Conservation (phyloP, 2,329 filamentous ascomycete genomes). For the Ophiobolus disseminans region DNA sequence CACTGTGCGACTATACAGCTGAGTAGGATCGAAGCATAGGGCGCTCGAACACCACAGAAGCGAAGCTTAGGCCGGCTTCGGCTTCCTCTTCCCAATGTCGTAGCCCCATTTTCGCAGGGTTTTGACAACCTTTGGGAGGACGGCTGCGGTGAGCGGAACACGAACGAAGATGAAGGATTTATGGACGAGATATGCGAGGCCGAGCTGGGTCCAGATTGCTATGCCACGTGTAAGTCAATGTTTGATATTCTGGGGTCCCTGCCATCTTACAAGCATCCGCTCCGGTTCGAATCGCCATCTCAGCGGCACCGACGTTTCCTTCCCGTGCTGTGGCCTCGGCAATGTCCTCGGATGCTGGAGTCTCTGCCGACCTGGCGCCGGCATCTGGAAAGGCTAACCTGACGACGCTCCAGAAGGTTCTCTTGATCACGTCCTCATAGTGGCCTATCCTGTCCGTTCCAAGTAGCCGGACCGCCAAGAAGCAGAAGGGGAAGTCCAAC, state of each 20-base stretch:
- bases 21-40: too few relatives aligned
- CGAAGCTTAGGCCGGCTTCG: conserved; percentile 30
- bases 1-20: too few relatives aligned
- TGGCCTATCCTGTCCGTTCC: conserved; percentile 86
- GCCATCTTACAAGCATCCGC: conserved; percentile 76
- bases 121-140: conserved; percentile 95
- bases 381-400: conserved; percentile 66
- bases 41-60: too few relatives aligned
- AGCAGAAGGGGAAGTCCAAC: conserved; percentile 94
- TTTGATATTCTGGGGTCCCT: neutral
- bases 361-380: conserved; percentile 57
- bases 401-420: conserved; percentile 64
- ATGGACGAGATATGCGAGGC: conserved; percentile 94
- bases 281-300: conserved; percentile 67
- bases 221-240: conserved; percentile 17
- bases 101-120: conserved; percentile 87
- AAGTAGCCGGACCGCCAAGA: conserved; percentile 80
- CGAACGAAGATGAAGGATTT: conserved; percentile 97
- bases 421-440: conserved; percentile 72
- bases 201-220: conserved; percentile 84
- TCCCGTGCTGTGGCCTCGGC: conserved; percentile 38
- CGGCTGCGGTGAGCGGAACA: conserved; percentile 88
- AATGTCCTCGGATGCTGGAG: conserved; percentile 49
- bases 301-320: conserved; percentile 58
- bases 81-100: conserved; percentile 83